Conservation (phyloP, 257 asterid genomes). For the Nicotiana obtusifolia region DNA sequence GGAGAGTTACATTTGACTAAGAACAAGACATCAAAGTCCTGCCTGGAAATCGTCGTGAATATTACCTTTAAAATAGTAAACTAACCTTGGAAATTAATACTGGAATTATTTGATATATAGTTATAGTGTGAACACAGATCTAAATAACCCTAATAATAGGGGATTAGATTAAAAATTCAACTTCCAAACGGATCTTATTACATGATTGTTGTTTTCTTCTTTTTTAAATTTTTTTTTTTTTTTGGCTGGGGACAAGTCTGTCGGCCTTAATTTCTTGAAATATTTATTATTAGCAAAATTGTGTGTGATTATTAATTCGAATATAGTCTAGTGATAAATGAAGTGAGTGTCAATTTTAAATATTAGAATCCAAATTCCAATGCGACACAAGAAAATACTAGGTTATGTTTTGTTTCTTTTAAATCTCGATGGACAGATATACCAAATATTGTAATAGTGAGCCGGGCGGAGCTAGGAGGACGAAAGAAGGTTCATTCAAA, state of each 20-base stretch:
- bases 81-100: background rate
- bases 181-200: too few species aligned
- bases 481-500: too few species aligned
- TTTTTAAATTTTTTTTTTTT: background rate
- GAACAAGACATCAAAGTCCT: background rate
- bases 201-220: too few species aligned
- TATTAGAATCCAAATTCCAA: too few species aligned
- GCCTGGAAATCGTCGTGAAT: background rate
- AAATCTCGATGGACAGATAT: too few species aligned
- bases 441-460: too few species aligned
- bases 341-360: too few species aligned
- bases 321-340: too few species aligned
- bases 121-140: conserved; percentile 2
- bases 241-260: background rate
- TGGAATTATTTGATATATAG: background rate
- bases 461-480: too few species aligned
- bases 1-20: background rate
- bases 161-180: background rate
- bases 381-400: too few species aligned
- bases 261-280: background rate
- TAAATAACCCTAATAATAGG: background rate
- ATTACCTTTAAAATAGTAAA: background rate
- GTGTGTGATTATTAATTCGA: background rate
- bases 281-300: background rate
- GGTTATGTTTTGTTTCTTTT: too few species aligned